Conservation (phyloP, 441 rosid species). For the Capsella rubella region DNA sequence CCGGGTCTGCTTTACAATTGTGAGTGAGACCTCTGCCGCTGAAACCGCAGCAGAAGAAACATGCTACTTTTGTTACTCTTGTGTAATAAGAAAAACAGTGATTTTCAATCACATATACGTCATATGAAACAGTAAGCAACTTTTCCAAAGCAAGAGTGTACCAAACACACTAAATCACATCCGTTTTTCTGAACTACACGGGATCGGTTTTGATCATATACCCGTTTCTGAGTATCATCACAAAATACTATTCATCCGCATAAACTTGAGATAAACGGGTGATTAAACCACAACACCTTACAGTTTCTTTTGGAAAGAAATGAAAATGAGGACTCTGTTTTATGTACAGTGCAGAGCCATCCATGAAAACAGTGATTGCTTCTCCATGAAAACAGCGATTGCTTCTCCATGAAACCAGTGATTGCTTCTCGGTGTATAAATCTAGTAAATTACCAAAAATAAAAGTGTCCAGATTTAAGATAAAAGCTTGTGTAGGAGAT, state of each 20-base stretch:
- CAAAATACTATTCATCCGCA: constrained; percentile 11
- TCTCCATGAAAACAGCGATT: not conserved
- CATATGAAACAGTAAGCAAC: constrained; percentile 12
- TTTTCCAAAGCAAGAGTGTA: constrained; percentile 27
- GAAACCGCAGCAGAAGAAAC: not conserved
- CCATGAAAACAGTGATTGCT: constrained; percentile 32
- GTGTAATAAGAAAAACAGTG: constrained; percentile 25
- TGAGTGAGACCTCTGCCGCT: constrained; percentile 2
- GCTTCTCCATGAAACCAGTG: constrained; percentile 32
- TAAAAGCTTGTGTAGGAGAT: constrained; percentile 16
- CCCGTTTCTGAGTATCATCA: constrained; percentile 11
- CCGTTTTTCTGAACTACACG: constrained; percentile 17
- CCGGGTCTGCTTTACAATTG: constrained; percentile 9
- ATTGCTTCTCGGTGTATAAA: constrained; percentile 26
- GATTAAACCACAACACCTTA: constrained; percentile 37
- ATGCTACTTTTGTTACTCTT: constrained; percentile 14
- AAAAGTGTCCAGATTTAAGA: constrained; percentile 6
- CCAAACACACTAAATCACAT: constrained; percentile 23
- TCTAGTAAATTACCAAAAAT: constrained; percentile 3
- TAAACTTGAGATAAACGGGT: constrained; percentile 18
- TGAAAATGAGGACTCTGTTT: constrained; percentile 34
- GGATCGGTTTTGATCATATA: constrained; percentile 16
- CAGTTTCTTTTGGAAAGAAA: constrained; percentile 21
- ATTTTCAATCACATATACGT: constrained; percentile 10
- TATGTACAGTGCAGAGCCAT: constrained; percentile 46